Evolutionary conservation across 495 filamentous ascomycete genomes (phyloP).

Genomic region (Hyaloscypha hepaticicola): DNA sequence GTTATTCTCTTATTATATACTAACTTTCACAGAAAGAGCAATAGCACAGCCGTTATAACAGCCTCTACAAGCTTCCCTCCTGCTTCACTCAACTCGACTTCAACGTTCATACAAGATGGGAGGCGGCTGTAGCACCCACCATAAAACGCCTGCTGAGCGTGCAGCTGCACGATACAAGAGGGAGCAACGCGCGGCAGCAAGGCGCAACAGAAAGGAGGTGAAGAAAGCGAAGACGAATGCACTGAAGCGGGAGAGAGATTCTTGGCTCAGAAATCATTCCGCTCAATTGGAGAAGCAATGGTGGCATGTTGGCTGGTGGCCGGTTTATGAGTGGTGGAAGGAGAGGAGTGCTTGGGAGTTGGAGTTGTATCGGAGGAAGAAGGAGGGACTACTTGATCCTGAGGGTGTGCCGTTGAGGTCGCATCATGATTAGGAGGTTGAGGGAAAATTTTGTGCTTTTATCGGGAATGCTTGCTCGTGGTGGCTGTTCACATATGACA

Average conservation of each 20-base stretch:
- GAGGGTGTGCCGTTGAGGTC: neutral
- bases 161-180: neutral
- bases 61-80: too few relatives aligned
- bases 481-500: neutral
- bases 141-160: neutral
- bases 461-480: too few relatives aligned
- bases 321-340: conserved; percentile 1
- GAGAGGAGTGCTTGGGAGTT: neutral
- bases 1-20: too few relatives aligned
- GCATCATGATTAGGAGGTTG: neutral
- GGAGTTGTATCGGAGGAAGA: neutral
- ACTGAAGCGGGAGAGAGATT: neutral
- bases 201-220: neutral
- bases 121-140: neutral
- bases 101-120: neutral
- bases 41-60: too few relatives aligned
- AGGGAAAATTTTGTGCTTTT: too few relatives aligned
- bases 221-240: neutral
- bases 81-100: neutral
- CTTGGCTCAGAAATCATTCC: neutral
- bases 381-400: neutral
- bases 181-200: neutral
- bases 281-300: neutral
- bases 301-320: neutral
- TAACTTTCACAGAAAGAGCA: too few relatives aligned